Conservation (phyloP, 75 land plant species). For the Pinus albicaulis region DNA sequence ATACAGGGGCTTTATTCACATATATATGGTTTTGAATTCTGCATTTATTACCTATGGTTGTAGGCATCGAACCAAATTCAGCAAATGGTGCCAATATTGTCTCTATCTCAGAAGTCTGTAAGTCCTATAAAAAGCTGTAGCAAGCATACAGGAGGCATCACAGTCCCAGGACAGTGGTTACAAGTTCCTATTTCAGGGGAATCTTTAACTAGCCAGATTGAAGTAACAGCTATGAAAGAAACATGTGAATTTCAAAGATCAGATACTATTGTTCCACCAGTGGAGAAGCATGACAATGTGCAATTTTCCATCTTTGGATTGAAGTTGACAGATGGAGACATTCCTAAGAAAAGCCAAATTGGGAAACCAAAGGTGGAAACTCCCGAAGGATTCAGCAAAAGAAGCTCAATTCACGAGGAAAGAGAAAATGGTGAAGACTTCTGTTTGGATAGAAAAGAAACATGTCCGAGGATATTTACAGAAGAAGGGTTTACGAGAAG, state of each 20-base stretch:
- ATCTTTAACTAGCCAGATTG: not conserved
- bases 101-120: not conserved
- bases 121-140: no score
- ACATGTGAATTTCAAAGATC: not conserved
- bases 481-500: not conserved
- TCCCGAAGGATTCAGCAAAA: not conserved
- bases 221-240: not conserved
- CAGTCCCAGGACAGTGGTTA: no score
- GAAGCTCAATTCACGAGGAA: not conserved
- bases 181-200: not conserved
- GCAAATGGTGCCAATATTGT: not conserved
- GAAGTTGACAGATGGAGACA: no score
- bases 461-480: not conserved
- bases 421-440: not conserved
- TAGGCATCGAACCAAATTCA: not conserved
- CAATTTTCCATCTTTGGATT: not conserved
- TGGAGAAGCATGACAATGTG: not conserved
- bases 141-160: no score
- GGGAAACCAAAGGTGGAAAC: not conserved
- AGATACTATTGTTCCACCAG: not conserved
- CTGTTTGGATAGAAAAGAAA: not conserved
- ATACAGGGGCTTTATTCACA: not conserved
- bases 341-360: no score
- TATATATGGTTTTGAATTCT: not conserved
- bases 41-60: constrained; percentile 2